A percentile compares a stretch with the other conserved stretches of the same genome.
Conservation (phyloP, 805 yeast genomes). For the Yamadazyma nakazawae region DNA sequence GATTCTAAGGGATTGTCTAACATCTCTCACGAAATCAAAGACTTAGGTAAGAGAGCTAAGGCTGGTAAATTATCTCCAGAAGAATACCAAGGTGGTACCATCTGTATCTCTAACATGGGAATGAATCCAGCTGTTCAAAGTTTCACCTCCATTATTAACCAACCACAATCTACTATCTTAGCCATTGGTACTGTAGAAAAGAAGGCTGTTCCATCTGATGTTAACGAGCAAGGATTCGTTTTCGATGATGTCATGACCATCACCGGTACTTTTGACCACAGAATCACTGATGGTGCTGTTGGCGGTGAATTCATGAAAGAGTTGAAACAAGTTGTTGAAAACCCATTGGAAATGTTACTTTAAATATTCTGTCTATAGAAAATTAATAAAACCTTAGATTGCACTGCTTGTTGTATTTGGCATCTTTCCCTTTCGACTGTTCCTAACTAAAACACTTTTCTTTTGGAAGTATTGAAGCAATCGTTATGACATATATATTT, state of each 20-base stretch:
- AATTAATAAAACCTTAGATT: conserved; percentile 2
- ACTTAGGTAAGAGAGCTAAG: conserved; percentile 93
- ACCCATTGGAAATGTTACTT: conserved; percentile 90
- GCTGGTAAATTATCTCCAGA: conserved; percentile 89
- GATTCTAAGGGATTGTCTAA: conserved; percentile 80
- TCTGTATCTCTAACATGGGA: conserved; percentile 97
- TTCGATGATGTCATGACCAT: conserved; percentile 88
- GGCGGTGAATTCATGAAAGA: conserved; percentile 97
- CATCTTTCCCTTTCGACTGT: not conserved
- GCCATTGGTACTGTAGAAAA: conserved; percentile 93
- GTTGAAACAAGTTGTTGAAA: conserved; percentile 85
- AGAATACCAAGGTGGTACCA: conserved; percentile 99
- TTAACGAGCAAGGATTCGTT: conserved; percentile 85
- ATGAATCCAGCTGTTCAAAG: conserved; percentile 92
- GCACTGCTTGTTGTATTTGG: not conserved
- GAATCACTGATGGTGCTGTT: conserved; percentile 94
- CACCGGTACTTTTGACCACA: conserved; percentile 98
- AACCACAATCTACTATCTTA: conserved; percentile 92
- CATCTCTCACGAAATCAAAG: conserved; percentile 84
- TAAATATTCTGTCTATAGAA: conserved; percentile 29
- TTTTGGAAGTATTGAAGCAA: too few species aligned
- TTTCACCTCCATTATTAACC: conserved; percentile 97
- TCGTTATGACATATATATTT: too few species aligned
- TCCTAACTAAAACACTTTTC: too few species aligned
- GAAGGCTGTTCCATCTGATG: conserved; percentile 89